Conservation (phyloP, 2,329 filamentous ascomycete species). For the Paramyrothecium sp. region DNA sequence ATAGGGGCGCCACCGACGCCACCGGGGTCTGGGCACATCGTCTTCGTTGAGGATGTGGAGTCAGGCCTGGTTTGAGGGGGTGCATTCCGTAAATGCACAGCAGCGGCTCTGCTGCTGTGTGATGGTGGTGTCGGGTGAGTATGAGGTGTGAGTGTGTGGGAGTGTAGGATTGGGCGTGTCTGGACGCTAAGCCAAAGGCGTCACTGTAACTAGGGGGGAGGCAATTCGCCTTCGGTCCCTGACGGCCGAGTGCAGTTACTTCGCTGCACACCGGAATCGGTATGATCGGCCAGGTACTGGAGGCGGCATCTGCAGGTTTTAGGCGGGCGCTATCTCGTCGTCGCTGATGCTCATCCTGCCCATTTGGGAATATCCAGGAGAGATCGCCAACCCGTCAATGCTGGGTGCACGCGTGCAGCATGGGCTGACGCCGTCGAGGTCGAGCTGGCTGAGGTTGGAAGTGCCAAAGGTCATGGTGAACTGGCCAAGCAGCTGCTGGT, state of each 20-base stretch:
- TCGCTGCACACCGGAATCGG: not conserved
- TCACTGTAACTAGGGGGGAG: not conserved
- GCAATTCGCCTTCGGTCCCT: not conserved
- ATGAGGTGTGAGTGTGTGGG: not conserved
- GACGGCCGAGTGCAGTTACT: not conserved
- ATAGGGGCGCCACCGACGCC: not conserved
- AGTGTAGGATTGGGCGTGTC: not conserved
- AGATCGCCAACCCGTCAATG: constrained; percentile 19
- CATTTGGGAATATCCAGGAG: not conserved
- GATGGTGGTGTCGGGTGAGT: not conserved
- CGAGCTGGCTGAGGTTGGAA: constrained; percentile 28
- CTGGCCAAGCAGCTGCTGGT: constrained; percentile 44
- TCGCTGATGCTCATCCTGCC: not conserved
- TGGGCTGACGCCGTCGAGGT: constrained; percentile 40
- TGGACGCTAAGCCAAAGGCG: not conserved
- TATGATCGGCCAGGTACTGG: not conserved
- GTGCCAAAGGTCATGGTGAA: constrained; percentile 47
- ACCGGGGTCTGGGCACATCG: not conserved
- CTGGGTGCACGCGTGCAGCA: constrained; percentile 40
- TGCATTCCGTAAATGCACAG: not conserved
- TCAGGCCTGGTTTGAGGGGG: not conserved
- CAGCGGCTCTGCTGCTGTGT: not conserved
- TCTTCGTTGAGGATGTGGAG: not conserved
- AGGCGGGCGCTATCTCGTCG: not conserved
- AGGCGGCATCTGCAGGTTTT: not conserved